phyloP scores from a whole-genome alignment of 257 asterid species.

The Solanum chmielewskii region DNA sequence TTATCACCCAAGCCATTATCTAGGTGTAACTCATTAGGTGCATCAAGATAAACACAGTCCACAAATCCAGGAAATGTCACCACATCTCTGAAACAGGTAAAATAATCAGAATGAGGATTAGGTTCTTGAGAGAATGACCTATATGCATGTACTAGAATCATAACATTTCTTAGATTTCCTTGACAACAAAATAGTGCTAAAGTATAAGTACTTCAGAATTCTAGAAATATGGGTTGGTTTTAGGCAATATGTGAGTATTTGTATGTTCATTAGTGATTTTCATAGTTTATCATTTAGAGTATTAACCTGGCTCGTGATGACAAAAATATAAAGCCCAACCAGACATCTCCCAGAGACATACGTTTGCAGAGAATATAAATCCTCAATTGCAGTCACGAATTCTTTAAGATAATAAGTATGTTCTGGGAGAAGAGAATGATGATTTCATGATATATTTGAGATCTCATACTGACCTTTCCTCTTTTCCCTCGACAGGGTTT shows the following conservation, averaged over 20 bases:
- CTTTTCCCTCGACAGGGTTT: conserved; percentile 73
- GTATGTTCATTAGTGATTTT: neutral
- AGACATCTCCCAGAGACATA: neutral
- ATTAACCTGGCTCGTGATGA: neutral
- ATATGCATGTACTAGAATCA: neutral
- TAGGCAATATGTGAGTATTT: neutral
- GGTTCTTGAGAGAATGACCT: neutral
- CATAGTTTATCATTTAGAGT: neutral
- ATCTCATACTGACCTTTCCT: conserved; percentile 57
- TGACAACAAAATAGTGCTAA: neutral
- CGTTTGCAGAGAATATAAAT: neutral
- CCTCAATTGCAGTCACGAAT: neutral
- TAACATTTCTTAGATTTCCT: neutral
- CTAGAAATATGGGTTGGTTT: neutral
- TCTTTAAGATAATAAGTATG: neutral
- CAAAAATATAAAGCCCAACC: neutral
- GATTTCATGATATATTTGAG: neutral
- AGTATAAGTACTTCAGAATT: neutral
- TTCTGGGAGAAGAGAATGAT: neutral
- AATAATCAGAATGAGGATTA: neutral
- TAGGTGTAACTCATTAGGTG: conserved; percentile 65
- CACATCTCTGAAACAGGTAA: conserved; percentile 42
- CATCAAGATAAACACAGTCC: conserved; percentile 85
- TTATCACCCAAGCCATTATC: conserved; percentile 77
- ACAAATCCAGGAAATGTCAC: conserved; percentile 96